Conservation (phyloP, 768 basidiomycete species). For the Hemileccinum rubropunctum region DNA sequence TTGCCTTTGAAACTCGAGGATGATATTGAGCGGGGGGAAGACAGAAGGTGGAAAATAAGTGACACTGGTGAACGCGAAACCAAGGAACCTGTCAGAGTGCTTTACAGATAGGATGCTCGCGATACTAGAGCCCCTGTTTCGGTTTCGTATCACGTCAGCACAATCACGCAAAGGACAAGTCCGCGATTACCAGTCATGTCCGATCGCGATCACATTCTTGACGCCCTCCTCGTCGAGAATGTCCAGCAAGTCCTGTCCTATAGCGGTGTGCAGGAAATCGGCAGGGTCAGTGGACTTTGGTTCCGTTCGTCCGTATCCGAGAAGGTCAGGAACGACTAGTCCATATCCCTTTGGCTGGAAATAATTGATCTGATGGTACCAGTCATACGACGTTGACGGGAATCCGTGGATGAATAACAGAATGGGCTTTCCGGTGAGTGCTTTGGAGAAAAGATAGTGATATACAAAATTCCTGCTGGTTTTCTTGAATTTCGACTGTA, state of each 20-base stretch:
- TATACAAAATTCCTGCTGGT: constrained; percentile 36
- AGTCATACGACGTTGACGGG: constrained; percentile 41
- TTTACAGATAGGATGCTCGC: constrained; percentile 37
- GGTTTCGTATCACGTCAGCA: constrained; percentile 1
- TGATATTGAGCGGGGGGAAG: constrained; percentile 25
- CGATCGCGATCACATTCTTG: constrained; percentile 33
- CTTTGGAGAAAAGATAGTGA: constrained; percentile 32
- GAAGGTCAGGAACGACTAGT: constrained; percentile 45
- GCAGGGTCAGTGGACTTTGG: constrained; percentile 36
- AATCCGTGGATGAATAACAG: constrained; percentile 46
- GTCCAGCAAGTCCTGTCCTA: constrained; percentile 36
- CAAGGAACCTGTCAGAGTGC: constrained; percentile 40
- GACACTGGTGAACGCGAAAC: constrained; percentile 36
- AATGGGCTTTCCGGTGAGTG: constrained; percentile 31
- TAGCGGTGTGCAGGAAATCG: constrained; percentile 25
- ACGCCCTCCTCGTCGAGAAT: constrained; percentile 37
- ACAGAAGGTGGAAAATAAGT: constrained; percentile 31
- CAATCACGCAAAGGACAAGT: background rate
- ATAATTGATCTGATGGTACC: constrained; percentile 40
- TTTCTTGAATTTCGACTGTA: constrained; percentile 32
- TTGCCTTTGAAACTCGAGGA: constrained; percentile 26
- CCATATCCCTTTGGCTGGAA: constrained; percentile 41
- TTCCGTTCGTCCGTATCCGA: constrained; percentile 44
- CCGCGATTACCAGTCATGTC: constrained; percentile 38
- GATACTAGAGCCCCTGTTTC: constrained; percentile 35